phyloP scores from a whole-genome alignment of 106 monocot genomes.

The Phalaenopsis equestris region DNA sequence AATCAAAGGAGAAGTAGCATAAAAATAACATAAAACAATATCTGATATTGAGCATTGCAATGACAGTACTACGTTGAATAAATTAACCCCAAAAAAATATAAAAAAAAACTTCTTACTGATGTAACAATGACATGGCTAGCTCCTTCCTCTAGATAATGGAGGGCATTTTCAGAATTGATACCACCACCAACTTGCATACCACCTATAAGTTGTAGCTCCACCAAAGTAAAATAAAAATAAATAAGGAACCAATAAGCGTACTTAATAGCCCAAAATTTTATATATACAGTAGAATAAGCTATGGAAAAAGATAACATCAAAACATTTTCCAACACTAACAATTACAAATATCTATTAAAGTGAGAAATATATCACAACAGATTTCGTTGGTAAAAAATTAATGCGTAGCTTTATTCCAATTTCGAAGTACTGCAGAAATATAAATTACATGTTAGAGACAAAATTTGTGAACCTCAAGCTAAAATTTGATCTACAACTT shows the following conservation, averaged over 20 bases:
- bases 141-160: constrained; percentile 71
- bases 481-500: neutral
- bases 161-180: constrained; percentile 74
- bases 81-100: neutral
- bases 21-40: constrained; percentile 1
- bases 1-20: neutral
- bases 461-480: neutral
- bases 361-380: neutral
- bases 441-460: neutral
- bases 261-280: neutral
- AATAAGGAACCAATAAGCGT: neutral
- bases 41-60: neutral
- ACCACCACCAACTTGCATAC: constrained; percentile 96
- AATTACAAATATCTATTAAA: no score
- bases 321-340: neutral
- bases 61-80: neutral
- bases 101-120: constrained; percentile 46
- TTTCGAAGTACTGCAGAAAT: neutral
- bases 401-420: neutral
- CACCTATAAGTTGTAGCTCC: constrained; percentile 44
- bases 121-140: constrained; percentile 96
- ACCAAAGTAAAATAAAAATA: neutral
- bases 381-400: neutral
- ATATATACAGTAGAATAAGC: neutral
- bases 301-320: neutral